Conservation (phyloP, 163 green algal species). For the Chlamydomonas reinhardtii region DNA sequence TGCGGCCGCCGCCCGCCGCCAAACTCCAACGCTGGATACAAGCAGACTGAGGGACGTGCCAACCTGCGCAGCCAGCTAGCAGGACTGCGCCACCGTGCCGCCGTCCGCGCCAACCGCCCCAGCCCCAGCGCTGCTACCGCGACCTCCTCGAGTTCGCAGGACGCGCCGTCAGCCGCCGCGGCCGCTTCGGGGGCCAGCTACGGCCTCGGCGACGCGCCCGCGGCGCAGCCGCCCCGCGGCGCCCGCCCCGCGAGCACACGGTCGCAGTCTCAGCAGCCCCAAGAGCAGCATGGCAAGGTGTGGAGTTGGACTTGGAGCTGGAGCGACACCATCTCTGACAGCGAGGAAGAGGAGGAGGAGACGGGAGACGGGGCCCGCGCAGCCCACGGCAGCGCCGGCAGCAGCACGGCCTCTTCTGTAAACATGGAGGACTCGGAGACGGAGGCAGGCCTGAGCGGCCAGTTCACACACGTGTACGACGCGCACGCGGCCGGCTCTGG, state of each 20-base stretch:
- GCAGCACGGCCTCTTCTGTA: not conserved
- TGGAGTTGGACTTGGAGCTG: not conserved
- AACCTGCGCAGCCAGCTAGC: conserved; percentile 48
- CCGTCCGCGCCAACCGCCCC: conserved; percentile 28
- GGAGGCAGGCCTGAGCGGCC: not conserved
- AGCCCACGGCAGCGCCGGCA: not conserved
- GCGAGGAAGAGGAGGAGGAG: not conserved
- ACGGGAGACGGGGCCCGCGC: not conserved
- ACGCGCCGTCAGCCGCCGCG: not conserved
- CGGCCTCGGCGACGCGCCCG: not conserved
- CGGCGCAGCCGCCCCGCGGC: too few species aligned
- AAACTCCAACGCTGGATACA: not conserved
- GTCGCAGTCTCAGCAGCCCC: too few species aligned
- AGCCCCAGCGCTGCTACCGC: not conserved
- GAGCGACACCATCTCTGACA: not conserved
- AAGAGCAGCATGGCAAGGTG: too few species aligned
- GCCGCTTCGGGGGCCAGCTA: too few species aligned
- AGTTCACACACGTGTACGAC: conserved; percentile 25
- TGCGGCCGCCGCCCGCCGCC: not conserved
- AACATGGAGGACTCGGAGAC: not conserved
- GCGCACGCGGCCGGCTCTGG: not conserved
- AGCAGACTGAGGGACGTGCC: conserved; percentile 15
- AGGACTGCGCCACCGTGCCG: conserved; percentile 46
- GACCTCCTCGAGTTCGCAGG: not conserved
- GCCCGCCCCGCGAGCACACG: too few species aligned